Conservation (phyloP, 352 stramenopile species). For the Globisporangium spiculum region DNA sequence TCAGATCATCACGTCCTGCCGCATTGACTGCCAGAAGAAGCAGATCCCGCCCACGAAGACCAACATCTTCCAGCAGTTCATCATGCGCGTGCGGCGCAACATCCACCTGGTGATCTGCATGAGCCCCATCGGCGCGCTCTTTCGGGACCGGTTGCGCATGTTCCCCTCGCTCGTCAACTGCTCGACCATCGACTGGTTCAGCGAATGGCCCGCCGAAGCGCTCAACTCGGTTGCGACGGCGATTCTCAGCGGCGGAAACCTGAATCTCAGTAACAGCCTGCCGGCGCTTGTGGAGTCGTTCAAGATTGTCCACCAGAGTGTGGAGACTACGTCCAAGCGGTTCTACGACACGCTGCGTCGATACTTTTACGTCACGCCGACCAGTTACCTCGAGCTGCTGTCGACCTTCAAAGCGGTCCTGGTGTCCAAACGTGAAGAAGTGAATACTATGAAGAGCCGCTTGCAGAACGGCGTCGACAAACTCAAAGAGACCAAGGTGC, state of each 20-base stretch:
- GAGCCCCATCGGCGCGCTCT: constrained; percentile 76
- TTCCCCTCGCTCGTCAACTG: constrained; percentile 89
- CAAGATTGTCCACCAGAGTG: constrained; percentile 89
- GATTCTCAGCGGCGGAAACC: constrained; percentile 79
- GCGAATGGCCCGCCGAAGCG: constrained; percentile 83
- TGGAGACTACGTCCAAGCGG: constrained; percentile 80
- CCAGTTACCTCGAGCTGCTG: constrained; percentile 90
- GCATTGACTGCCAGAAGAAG: constrained; percentile 91
- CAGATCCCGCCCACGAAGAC: constrained; percentile 91
- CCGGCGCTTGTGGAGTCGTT: constrained; percentile 75
- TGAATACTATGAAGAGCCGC: constrained; percentile 82
- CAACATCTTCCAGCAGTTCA: constrained; percentile 94
- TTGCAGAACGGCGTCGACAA: constrained; percentile 89
- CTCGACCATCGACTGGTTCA: constrained; percentile 89
- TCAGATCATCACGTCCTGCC: constrained; percentile 86
- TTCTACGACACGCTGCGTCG: constrained; percentile 85
- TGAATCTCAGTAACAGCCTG: constrained; percentile 55
- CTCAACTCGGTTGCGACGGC: constrained; percentile 82
- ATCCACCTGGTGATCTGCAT: constrained; percentile 91
- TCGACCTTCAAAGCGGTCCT: constrained; percentile 91
- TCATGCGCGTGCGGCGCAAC: constrained; percentile 89
- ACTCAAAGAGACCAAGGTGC: constrained; percentile 71
- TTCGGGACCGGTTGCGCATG: constrained; percentile 82
- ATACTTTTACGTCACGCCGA: constrained; percentile 94
- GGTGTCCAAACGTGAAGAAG: constrained; percentile 87